These are phyloP conservation scores for Lasiodiplodia theobromae DNA, from an alignment of 2,329 filamentous ascomycete species.

Conservation along the genomic window DNA sequence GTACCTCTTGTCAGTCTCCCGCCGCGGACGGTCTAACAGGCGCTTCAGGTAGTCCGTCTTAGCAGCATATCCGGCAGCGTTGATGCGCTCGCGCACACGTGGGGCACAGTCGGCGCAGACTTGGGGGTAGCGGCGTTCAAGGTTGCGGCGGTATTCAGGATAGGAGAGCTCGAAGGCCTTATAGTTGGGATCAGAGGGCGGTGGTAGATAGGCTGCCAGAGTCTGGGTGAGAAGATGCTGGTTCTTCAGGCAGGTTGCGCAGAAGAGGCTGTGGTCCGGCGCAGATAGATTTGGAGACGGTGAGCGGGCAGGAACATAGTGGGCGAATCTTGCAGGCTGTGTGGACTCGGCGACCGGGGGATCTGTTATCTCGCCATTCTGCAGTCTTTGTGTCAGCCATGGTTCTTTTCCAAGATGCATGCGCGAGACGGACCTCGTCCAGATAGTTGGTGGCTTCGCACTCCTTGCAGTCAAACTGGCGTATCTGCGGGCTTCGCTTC, in stretches of 20 bases:
- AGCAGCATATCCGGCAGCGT: slow-evolving; percentile 77
- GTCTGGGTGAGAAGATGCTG: slow-evolving; percentile 80
- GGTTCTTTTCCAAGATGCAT: not conserved
- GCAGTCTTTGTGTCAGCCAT: slow-evolving; percentile 35
- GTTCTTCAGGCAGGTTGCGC: slow-evolving; percentile 84
- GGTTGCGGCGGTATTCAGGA: slow-evolving; percentile 71
- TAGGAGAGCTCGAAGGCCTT: slow-evolving; percentile 71
- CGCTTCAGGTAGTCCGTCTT: slow-evolving; percentile 81
- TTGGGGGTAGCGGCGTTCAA: slow-evolving; percentile 87
- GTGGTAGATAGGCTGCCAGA: slow-evolving; percentile 80
- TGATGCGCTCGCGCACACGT: slow-evolving; percentile 72
- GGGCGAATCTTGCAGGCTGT: slow-evolving; percentile 56
- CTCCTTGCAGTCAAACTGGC: slow-evolving; percentile 74
- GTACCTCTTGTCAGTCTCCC: slow-evolving; percentile 30
- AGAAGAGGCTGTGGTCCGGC: slow-evolving; percentile 62
- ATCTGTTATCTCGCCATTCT: slow-evolving; percentile 91
- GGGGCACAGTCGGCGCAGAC: slow-evolving; percentile 84
- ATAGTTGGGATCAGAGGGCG: slow-evolving; percentile 71
- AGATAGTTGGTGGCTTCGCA: slow-evolving; percentile 91
- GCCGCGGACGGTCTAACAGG: slow-evolving; percentile 69
- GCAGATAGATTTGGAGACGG: slow-evolving; percentile 38
- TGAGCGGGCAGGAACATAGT: slow-evolving; percentile 50
- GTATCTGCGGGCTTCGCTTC: slow-evolving; percentile 63
- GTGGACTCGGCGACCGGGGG: slow-evolving; percentile 72
- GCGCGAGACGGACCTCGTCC: slow-evolving; percentile 70